Evolutionary conservation across 2,329 filamentous ascomycete genomes (phyloP).

Genomic region (Cladosporium sp.): DNA sequence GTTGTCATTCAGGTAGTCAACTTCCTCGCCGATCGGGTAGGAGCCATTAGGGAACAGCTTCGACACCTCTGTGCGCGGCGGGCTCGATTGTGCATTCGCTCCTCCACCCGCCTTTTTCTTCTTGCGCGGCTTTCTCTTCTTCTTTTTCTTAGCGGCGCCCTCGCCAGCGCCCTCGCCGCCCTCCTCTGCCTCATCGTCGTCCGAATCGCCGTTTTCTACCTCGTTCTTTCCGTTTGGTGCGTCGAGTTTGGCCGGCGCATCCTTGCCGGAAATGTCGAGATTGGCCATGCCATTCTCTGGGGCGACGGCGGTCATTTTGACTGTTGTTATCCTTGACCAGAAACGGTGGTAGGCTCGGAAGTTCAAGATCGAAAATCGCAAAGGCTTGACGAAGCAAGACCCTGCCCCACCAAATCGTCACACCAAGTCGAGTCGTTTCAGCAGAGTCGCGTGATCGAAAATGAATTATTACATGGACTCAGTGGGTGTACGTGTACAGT

Average conservation of each 20-base stretch:
- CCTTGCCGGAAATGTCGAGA: conserved; percentile 21
- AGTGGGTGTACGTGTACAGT: too few species aligned
- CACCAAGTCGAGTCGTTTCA: background rate
- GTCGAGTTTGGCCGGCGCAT: conserved; percentile 13
- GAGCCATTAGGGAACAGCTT: conserved; percentile 42
- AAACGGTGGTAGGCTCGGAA: background rate
- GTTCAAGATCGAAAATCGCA: conserved; percentile 1
- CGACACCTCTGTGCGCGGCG: conserved; percentile 45
- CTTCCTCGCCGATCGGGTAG: conserved; percentile 46
- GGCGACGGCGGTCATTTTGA: conserved; percentile 27
- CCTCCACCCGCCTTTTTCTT: conserved; percentile 29
- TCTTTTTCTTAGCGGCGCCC: conserved; percentile 43
- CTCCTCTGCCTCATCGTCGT: conserved; percentile 34
- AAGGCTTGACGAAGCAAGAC: background rate
- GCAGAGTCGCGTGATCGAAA: too few species aligned
- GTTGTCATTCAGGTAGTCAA: conserved; percentile 43
- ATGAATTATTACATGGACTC: too few species aligned
- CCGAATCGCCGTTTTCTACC: conserved; percentile 32
- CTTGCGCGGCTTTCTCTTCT: conserved; percentile 41
- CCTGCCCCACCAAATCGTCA: background rate
- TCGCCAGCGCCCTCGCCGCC: conserved; percentile 24
- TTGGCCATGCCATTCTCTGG: conserved; percentile 24
- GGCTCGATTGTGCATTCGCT: conserved; percentile 39
- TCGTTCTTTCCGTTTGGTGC: conserved; percentile 25
- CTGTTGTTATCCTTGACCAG: background rate